Evolutionary conservation across 192 early-diverging fungal genomes (phyloP).

Genomic region (Oehlia diaphana): DNA sequence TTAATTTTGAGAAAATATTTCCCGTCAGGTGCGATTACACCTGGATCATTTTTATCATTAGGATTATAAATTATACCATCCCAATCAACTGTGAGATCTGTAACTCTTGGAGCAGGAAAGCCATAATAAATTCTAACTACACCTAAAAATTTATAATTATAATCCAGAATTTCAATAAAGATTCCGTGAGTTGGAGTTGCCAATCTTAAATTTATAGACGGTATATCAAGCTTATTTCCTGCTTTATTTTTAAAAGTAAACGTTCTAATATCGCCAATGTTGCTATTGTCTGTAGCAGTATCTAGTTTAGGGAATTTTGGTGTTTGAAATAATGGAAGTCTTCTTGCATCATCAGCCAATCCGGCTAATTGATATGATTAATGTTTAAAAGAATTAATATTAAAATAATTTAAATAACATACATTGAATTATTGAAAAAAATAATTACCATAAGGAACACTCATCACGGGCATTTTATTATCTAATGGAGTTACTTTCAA

Average conservation of each 20-base stretch:
- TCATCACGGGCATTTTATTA: neutral
- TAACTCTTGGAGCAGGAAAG: neutral
- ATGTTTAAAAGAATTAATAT: neutral
- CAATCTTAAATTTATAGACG: neutral
- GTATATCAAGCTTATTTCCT: neutral
- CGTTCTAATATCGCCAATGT: neutral
- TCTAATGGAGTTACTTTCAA: conserved; percentile 38
- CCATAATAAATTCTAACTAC: neutral
- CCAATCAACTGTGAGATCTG: neutral
- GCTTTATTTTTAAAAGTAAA: neutral
- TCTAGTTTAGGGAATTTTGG: neutral
- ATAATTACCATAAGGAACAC: conserved; percentile 21
- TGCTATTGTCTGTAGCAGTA: neutral
- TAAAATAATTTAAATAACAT: neutral
- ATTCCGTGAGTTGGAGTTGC: neutral
- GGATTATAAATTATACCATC: neutral
- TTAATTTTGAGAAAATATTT: conserved; percentile 32
- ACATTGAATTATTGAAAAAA: neutral
- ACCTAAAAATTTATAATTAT: neutral
- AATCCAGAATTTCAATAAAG: neutral
- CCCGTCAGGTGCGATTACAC: neutral
- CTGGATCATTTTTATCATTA: neutral
- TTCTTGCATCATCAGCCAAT: neutral
- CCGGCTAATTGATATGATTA: neutral
- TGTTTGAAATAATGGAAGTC: neutral